Evolutionary conservation across 2,329 filamentous ascomycete species (phyloP).

Genomic region (Phialocephala sp.): DNA sequence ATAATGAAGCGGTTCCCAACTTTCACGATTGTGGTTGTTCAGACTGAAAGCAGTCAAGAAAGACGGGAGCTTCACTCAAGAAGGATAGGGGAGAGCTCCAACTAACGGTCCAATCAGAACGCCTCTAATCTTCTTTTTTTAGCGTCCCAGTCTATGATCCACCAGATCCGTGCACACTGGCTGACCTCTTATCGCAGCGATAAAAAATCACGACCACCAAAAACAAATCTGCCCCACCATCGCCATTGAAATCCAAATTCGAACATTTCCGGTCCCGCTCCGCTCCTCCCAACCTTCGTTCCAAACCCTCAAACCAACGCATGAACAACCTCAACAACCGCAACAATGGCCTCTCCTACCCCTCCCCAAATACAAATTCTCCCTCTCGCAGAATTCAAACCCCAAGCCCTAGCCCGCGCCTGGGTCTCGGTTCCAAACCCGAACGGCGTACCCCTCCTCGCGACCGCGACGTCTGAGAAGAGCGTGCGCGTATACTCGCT

Average conservation of each 20-base stretch:
- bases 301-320: background rate
- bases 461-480: slow-evolving; percentile 86
- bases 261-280: slow-evolving; percentile 10
- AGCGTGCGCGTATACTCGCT: slow-evolving; percentile 90
- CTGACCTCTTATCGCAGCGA: slow-evolving; percentile 9
- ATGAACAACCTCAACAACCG: background rate
- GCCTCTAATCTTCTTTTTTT: background rate
- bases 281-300: background rate
- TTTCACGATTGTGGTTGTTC: background rate
- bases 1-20: background rate
- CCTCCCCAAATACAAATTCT: slow-evolving; percentile 14
- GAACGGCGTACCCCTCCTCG: slow-evolving; percentile 77
- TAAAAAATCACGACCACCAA: slow-evolving; percentile 1
- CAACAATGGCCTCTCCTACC: slow-evolving; percentile 13
- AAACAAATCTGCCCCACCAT: slow-evolving; percentile 17
- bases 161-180: slow-evolving; percentile 6
- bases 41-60: background rate
- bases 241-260: background rate
- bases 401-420: slow-evolving; percentile 71
- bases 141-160: background rate
- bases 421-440: slow-evolving; percentile 90
- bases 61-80: slow-evolving; percentile 6
- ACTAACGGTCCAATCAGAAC: background rate
- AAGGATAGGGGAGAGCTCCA: background rate
- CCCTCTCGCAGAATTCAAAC: slow-evolving; percentile 42